Conservation (phyloP, 2,329 filamentous ascomycete genomes). For the Verticillium albo-atrum region DNA sequence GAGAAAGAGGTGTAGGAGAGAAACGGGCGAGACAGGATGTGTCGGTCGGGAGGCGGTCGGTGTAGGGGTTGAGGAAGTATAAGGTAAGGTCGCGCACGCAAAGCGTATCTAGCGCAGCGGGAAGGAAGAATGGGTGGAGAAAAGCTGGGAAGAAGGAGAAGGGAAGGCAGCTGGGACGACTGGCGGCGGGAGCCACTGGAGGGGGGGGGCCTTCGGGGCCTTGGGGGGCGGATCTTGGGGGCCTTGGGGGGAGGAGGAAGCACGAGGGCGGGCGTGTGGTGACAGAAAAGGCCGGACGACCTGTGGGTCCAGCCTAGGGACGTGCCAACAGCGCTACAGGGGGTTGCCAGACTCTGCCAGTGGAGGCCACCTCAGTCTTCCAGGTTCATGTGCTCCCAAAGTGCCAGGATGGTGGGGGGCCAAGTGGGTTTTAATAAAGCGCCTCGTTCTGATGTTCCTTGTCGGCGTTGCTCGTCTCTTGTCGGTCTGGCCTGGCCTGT, state of each 20-base stretch:
- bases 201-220: background rate
- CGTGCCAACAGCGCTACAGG: background rate
- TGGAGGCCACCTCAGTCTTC: background rate
- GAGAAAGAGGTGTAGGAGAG: conserved; percentile 7
- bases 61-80: conserved; percentile 10
- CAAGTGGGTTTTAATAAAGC: background rate
- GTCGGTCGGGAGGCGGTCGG: conserved; percentile 12
- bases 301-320: conserved; percentile 13
- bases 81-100: background rate
- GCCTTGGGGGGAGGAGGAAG: background rate
- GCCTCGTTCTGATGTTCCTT: background rate
- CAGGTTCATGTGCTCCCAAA: background rate
- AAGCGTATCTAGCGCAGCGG: background rate
- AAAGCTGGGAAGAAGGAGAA: conserved; percentile 5
- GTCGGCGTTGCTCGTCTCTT: background rate
- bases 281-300: conserved; percentile 12
- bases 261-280: background rate
- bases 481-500: background rate
- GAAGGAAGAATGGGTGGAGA: conserved; percentile 10
- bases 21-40: conserved; percentile 6
- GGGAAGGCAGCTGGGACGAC: conserved; percentile 5
- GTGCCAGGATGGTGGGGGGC: background rate
- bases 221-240: background rate
- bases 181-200: conserved; percentile 5
- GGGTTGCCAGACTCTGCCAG: background rate